These are phyloP conservation scores for Suhomyces faveliae DNA, from an alignment of 805 yeast species.

Conservation along the genomic window DNA sequence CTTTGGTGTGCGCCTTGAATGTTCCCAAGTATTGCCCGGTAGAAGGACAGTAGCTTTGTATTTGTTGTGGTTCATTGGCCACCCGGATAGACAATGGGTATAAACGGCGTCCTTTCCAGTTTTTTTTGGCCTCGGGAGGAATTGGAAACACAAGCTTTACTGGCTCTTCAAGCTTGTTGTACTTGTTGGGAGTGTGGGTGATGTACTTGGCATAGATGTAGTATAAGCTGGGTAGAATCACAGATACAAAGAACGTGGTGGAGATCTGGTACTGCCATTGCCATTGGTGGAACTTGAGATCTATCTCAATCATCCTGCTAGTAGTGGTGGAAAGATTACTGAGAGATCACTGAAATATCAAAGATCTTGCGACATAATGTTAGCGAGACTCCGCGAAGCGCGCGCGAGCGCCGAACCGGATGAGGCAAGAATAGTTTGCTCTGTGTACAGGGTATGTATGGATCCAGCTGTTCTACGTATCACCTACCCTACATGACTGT, in stretches of 20 bases:
- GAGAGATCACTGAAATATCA: not conserved
- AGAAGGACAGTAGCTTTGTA: conserved; percentile 93
- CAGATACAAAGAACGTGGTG: conserved; percentile 42
- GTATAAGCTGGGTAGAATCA: conserved; percentile 35
- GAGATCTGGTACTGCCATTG: conserved; percentile 48
- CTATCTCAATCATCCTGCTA: conserved; percentile 39
- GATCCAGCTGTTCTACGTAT: no score
- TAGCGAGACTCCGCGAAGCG: not conserved
- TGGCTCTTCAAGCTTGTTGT: conserved; percentile 44
- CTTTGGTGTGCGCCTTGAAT: conserved; percentile 58
- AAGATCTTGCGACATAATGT: not conserved
- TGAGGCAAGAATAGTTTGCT: no score
- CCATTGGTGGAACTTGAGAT: conserved; percentile 37
- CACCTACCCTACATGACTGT: no score
- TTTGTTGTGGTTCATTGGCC: conserved; percentile 60
- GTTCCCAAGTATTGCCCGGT: conserved; percentile 87
- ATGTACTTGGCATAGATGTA: conserved; percentile 37
- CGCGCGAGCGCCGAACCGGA: no score
- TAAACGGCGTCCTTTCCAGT: conserved; percentile 87
- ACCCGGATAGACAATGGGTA: conserved; percentile 59
- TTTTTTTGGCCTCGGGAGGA: conserved; percentile 79
- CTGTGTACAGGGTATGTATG: no score
- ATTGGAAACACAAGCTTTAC: conserved; percentile 51
- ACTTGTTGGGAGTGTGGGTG: conserved; percentile 37
- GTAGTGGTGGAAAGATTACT: not conserved